Evolutionary conservation across 208 protist species (phyloP), one percentile per base, ranked within the genome.

Genomic region (Vickermania ingenoplastis): DNA sequence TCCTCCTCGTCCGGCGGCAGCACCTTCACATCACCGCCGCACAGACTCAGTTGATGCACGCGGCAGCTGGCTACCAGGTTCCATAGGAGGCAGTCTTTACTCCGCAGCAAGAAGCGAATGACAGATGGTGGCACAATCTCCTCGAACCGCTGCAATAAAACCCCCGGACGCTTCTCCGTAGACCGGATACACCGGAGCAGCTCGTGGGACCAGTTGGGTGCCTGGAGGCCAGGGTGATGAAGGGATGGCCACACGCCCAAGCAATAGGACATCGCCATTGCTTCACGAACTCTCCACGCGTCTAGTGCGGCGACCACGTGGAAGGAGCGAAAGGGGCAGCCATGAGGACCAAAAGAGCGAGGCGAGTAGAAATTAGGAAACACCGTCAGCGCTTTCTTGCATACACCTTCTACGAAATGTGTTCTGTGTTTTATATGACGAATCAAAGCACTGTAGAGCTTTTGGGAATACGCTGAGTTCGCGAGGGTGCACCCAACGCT

Each of bases 311-410:
- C 75, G 0, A 59, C 54, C 31, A 84, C 79, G 68, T 94, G 76
- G 55, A 82, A 89, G 27, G 68, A 77, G 56, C 77, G 76, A 57
- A 90, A 87, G 26, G 62, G 69, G 4, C 71, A 73, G n/a, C 22
- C 31, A 0, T 64, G 22, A 1, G 62, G 52, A 2, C 86, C 86
- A 73, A 93, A 93, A 68, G 84, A 74, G 23, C 41, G 45, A 7
- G 83, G 75, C 3, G 71, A 59, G 58, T 85, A 93, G 59, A 76
- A 93, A 60, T 93, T 93, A 5, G 83, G 80, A 27, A 93, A 71
- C 36, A 45, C 36, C 36, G 7, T 7, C 7, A 45, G 17, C 7
- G 36, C 36, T 45, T 45, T 45, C 36, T 45, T 7, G 11, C 7
- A 17, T 17, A 45, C 36, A 17, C 36, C 11, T 17, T 45, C 36